Conservation (phyloP, 2,329 filamentous ascomycete species). For the Trichophyton benhamiae region DNA sequence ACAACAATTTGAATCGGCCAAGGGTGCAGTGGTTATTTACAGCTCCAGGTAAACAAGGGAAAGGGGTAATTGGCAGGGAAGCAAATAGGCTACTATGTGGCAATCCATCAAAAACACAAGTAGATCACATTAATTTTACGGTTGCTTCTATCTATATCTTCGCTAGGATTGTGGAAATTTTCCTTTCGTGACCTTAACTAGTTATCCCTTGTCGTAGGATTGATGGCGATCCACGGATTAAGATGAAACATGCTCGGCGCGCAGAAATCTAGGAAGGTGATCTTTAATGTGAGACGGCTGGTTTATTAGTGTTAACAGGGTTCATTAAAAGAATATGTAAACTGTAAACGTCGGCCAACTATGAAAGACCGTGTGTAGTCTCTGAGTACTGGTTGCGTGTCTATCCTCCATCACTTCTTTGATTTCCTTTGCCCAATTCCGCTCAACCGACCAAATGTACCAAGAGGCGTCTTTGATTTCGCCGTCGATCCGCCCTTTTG, state of each 20-base stretch:
- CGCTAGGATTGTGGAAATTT: not conserved
- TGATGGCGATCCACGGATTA: not conserved
- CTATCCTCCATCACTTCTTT: slow-evolving; percentile 21
- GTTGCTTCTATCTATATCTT: not conserved
- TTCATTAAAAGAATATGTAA: not conserved
- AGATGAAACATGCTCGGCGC: not conserved
- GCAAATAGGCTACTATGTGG: not conserved
- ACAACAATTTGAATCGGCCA: not conserved
- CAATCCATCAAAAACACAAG: not conserved
- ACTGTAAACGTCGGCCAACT: not conserved
- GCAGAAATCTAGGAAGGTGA: not conserved
- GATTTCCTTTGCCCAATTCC: slow-evolving; percentile 55
- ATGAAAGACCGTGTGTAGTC: slow-evolving; percentile 7
- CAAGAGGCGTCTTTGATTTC: slow-evolving; percentile 52
- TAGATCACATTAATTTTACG: not conserved
- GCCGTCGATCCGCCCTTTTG: slow-evolving; percentile 37
- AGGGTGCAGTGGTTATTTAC: not conserved
- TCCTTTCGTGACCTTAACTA: not conserved
- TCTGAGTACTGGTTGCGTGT: not conserved
- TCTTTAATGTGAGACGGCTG: not conserved
- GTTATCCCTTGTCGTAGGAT: not conserved
- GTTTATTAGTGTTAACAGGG: not conserved
- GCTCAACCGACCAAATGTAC: slow-evolving; percentile 57
- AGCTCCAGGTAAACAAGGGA: not conserved
- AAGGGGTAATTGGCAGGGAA: not conserved